Evolutionary conservation across 805 yeast species (phyloP).

Genomic region (Pichia kluyveri): DNA sequence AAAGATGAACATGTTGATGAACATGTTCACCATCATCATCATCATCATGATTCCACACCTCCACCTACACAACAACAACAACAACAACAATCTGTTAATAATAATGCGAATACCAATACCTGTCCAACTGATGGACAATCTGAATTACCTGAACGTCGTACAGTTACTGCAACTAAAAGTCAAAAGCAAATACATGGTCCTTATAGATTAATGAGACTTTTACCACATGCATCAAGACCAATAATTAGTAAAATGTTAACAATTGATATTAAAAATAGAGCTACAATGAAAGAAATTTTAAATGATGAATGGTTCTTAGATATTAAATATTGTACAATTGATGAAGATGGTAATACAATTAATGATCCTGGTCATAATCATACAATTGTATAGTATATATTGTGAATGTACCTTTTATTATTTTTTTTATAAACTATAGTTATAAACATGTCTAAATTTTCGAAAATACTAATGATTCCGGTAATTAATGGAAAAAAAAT

Average conservation of each 20-base stretch:
- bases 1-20: background rate
- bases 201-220: slow-evolving; percentile 66
- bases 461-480: no score
- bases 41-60: slow-evolving; percentile 4
- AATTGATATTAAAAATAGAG: slow-evolving; percentile 53
- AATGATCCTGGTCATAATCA: slow-evolving; percentile 43
- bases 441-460: no score
- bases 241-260: slow-evolving; percentile 57
- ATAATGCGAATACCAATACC: background rate
- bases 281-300: slow-evolving; percentile 56
- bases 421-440: no score
- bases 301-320: slow-evolving; percentile 63
- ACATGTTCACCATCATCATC: slow-evolving; percentile 27
- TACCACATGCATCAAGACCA: slow-evolving; percentile 81
- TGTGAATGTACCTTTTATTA: no score
- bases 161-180: slow-evolving; percentile 24
- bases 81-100: background rate
- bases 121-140: background rate
- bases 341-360: slow-evolving; percentile 29
- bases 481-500: no score
- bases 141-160: slow-evolving; percentile 28
- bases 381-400: slow-evolving; percentile 29
- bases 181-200: slow-evolving; percentile 70
- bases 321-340: slow-evolving; percentile 53
- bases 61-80: background rate